Evolutionary conservation across 371 early-diverging fungal genomes (phyloP), one percentile per base, ranked within the genome.

Genomic region (Chytridium lagenaria): DNA sequence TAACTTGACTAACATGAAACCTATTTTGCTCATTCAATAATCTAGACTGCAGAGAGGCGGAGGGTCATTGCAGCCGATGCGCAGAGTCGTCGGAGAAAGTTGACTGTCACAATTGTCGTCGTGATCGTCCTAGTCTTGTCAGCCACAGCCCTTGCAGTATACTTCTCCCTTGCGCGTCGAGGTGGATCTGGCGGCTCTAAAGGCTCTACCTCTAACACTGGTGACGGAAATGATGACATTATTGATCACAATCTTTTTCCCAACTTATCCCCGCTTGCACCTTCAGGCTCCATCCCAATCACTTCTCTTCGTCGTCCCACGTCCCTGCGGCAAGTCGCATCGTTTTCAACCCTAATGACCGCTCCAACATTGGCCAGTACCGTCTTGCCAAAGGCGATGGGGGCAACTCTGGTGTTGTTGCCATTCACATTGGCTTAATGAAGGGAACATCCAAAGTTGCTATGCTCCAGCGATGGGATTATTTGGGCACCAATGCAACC

Each of bases 381-480:
- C 10, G n/a, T 10, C n/a, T 66, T 16, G 44, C 66, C 16, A 28
- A 40, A 15, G 49, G 39, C 38, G 44, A 38, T 26, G 70, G 70
- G 7, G 49, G 59, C 59, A 51, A 55, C 23, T 69, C 70, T 2
- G 71, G 71, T 19, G 71, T 38, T 37, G 64, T 50, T 7, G 71
- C 50, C 36, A 71, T 71, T 57, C 71, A 71, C 31, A 7, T 36
- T 3, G 64, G 15, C 3, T 34, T 59, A 10, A 39, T 71, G 64
- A 64, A 49, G 40, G 44, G 37, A 3, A 31, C 71, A 1, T 44
- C 64, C 7, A 61, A 71, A n/a, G 71, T 71, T 16, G 71, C 57
- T n/a, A 59, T 71, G 34, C 38, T 64, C 22, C 59, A 71, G 36
- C 40, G 70, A 16, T 69, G 70, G 70, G 70, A 69, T 59, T 30